Evolutionary conservation across 2,329 filamentous ascomycete species (phyloP).

Genomic region (Allantophomopsis cytisporea): DNA sequence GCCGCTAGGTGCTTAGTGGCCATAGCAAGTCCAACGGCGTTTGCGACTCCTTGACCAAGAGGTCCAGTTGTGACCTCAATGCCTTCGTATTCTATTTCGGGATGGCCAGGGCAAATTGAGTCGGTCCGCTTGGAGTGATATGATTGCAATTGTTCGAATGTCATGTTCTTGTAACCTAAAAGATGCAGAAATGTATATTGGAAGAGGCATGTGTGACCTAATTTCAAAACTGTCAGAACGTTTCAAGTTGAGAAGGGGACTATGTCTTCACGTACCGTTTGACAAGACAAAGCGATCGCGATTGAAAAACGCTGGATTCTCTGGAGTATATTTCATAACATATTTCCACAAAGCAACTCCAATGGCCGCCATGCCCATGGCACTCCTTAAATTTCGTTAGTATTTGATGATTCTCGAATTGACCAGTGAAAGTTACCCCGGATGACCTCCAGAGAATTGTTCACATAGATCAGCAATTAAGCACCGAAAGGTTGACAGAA

Average conservation of each 20-base stretch:
- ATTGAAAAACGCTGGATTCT: conserved; percentile 24
- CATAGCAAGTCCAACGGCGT: conserved; percentile 35
- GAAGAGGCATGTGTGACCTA: conserved; percentile 29
- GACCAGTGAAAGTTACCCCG: conserved; percentile 32
- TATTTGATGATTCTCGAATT: neutral
- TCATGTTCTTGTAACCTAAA: conserved; percentile 29
- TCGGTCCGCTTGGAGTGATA: conserved; percentile 26
- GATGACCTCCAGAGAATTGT: conserved; percentile 57
- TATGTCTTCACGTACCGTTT: conserved; percentile 17
- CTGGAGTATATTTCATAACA: conserved; percentile 25
- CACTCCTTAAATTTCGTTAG: conserved; percentile 5
- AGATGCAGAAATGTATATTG: conserved; percentile 30
- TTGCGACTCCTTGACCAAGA: conserved; percentile 34
- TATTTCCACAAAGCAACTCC: conserved; percentile 28
- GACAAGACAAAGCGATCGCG: conserved; percentile 29
- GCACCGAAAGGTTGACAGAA: conserved; percentile 44
- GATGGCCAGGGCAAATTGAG: conserved; percentile 29
- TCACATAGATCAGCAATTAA: conserved; percentile 57
- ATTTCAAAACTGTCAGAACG: neutral
- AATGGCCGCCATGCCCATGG: conserved; percentile 29
- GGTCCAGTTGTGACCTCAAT: conserved; percentile 37
- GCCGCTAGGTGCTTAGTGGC: conserved; percentile 32
- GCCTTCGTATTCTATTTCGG: conserved; percentile 33
- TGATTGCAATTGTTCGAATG: conserved; percentile 29
- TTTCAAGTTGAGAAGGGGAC: neutral